Evolutionary conservation across 495 filamentous ascomycete species (phyloP).

Genomic region (Lasiosphaeriaceae sp.): DNA sequence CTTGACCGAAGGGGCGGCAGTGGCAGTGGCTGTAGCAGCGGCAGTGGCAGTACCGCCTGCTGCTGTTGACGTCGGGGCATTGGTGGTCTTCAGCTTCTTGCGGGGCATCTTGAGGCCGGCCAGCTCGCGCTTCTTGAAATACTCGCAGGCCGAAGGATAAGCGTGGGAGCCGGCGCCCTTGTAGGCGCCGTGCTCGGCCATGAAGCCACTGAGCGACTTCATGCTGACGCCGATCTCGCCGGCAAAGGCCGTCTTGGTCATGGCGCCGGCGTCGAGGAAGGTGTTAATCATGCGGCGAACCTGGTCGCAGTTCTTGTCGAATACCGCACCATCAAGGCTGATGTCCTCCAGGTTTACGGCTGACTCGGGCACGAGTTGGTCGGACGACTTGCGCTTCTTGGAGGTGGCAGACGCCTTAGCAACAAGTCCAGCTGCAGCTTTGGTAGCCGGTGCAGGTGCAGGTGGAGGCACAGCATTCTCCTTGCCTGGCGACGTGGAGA

Average conservation of each 20-base stretch:
- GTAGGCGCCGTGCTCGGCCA: slow-evolving; percentile 29
- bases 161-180: slow-evolving; percentile 26
- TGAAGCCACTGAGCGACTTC: slow-evolving; percentile 33
- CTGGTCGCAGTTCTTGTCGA: slow-evolving; percentile 30
- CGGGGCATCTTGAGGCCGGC: slow-evolving; percentile 25
- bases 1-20: slow-evolving; percentile 1
- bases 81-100: slow-evolving; percentile 28
- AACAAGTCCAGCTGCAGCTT: not conserved
- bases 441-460: not conserved
- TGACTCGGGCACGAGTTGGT: slow-evolving; percentile 18
- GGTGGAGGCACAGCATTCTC: not conserved
- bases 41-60: slow-evolving; percentile 7
- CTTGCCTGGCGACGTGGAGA: not conserved
- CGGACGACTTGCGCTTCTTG: slow-evolving; percentile 35
- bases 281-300: slow-evolving; percentile 43
- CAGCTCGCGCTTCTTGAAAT: slow-evolving; percentile 32
- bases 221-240: slow-evolving; percentile 33
- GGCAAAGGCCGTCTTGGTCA: slow-evolving; percentile 46
- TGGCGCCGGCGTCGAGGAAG: slow-evolving; percentile 41
- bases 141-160: slow-evolving; percentile 30
- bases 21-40: slow-evolving; percentile 5
- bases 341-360: slow-evolving; percentile 18
- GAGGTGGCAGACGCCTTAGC: slow-evolving; percentile 3
- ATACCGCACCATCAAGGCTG: slow-evolving; percentile 17
- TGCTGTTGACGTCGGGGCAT: not conserved